Conservation (phyloP, 371 early-diverging fungal genomes). For the Apophysomyces variabilis region DNA sequence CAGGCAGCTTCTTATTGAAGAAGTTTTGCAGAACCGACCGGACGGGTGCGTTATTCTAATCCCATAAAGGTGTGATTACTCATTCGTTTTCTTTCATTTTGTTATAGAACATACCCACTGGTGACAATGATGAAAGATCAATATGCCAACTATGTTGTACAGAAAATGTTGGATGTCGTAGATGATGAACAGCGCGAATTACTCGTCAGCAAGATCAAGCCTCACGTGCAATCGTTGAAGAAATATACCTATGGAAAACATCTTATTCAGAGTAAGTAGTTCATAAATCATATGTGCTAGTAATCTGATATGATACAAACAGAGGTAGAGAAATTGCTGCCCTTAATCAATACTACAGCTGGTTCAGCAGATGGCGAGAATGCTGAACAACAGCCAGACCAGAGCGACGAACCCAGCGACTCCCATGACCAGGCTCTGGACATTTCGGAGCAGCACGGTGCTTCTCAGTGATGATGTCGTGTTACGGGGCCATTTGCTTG, state of each 20-base stretch:
- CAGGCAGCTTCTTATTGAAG: slow-evolving; percentile 84
- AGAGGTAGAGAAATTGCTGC: slow-evolving; percentile 54
- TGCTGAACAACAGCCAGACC: neutral
- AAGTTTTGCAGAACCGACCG: slow-evolving; percentile 77
- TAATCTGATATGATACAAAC: slow-evolving; percentile 2
- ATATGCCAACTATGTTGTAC: slow-evolving; percentile 99
- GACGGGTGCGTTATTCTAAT: slow-evolving; percentile 62
- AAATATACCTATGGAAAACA: slow-evolving; percentile 98
- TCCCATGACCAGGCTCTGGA: neutral
- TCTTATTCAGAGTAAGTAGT: slow-evolving; percentile 73
- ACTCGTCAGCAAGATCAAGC: slow-evolving; percentile 87
- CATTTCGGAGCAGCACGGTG: neutral
- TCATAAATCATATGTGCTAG: neutral
- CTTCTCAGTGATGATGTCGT: slow-evolving; percentile 13
- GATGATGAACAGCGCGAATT: slow-evolving; percentile 86
- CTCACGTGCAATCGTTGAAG: slow-evolving; percentile 87
- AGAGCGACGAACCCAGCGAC: neutral
- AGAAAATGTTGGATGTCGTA: slow-evolving; percentile 98
- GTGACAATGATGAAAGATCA: slow-evolving; percentile 99
- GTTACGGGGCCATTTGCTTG: slow-evolving; percentile 8
- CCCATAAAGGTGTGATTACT: neutral
- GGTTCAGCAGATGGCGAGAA: neutral
- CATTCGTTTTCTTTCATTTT: neutral
- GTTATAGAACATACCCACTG: slow-evolving; percentile 74
- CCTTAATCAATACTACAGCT: slow-evolving; percentile 27